Evolutionary conservation across 306 rosid species (phyloP).

Genomic region (Malus fusca): DNA sequence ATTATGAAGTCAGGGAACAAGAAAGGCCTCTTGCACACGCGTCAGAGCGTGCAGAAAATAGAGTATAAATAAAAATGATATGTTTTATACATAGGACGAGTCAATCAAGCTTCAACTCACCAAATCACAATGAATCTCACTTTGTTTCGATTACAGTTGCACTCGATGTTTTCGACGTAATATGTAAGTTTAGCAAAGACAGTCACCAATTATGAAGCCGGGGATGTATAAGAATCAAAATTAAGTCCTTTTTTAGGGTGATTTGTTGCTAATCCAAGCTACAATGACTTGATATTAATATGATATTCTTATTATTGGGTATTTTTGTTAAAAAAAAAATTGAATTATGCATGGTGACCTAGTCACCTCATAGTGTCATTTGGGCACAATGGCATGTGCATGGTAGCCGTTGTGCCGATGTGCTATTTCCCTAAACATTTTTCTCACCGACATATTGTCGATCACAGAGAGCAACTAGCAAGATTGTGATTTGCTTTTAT

Average conservation of each 20-base stretch:
- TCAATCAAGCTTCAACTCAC: neutral
- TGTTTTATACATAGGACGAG: too few species aligned
- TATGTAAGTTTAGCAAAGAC: neutral
- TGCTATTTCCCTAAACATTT: neutral
- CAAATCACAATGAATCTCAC: neutral
- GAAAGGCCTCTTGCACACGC: too few species aligned
- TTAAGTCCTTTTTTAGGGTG: neutral
- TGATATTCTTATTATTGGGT: neutral
- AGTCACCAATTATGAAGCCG: neutral
- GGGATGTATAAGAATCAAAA: neutral
- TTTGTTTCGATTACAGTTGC: neutral
- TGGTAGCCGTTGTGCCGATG: neutral
- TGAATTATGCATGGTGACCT: neutral
- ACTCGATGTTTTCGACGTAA: neutral
- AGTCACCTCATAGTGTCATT: neutral
- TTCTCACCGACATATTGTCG: conserved; percentile 6
- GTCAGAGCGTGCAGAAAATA: too few species aligned
- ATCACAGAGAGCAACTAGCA: neutral
- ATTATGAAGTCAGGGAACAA: neutral
- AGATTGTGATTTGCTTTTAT: neutral
- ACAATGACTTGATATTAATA: neutral
- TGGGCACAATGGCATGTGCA: conserved; percentile 1
- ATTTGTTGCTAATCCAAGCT: conserved; percentile 7
- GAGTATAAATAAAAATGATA: too few species aligned
- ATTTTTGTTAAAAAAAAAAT: neutral